Evolutionary conservation across 139 green algal genomes (phyloP), one percentile per base, ranked within the genome.

Genomic region (Tetraselmis chui): DNA sequence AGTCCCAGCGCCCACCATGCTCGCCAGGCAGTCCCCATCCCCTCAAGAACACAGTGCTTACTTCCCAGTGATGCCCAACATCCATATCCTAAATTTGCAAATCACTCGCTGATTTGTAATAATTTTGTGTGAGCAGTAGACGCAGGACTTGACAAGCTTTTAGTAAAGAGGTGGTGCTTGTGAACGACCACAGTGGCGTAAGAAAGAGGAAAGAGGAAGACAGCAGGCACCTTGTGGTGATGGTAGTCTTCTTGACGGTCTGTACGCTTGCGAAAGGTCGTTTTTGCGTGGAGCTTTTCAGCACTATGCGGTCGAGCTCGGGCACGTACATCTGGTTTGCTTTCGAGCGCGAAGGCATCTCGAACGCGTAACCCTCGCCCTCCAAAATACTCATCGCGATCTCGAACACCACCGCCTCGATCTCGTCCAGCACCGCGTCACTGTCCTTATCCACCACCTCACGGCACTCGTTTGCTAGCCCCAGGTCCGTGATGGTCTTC

Each of bases 251-350:
- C 31, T 32, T 81, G 26, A 85, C 79, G 2, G 92, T 94, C 26
- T 85, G 30, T 0, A 89, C 94, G 89, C 87, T 95, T 80, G 91
- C 91, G 86, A 98, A 98, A 24, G 89, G 83, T 0, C 95, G 86
- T 76, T 91, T 88, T 23, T 87, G 91, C 30, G 79, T 82, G 0
- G 87, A 87, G 88, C 97, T 93, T 75, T 92, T 92, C 26, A 98
- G 89, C 77, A 98, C 95, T 25, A 98, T 98, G 67, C 95, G 90
- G 87, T 98, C 95, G 74, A 98, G 91, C 83, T 98, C 92, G 31
- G 85, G 80, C 25, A 81, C 87, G 30, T 95, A 93, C 45, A 95
- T 80, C 87, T 97, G 93, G 80, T 97, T 97, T 75, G 78, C 86
- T 80, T 95, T 95, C 32, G 90, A 80, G 2, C 95, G 85, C 0